phyloP scores from a whole-genome alignment of 148 eudicot genomes.

The Rhododendron henanense region DNA sequence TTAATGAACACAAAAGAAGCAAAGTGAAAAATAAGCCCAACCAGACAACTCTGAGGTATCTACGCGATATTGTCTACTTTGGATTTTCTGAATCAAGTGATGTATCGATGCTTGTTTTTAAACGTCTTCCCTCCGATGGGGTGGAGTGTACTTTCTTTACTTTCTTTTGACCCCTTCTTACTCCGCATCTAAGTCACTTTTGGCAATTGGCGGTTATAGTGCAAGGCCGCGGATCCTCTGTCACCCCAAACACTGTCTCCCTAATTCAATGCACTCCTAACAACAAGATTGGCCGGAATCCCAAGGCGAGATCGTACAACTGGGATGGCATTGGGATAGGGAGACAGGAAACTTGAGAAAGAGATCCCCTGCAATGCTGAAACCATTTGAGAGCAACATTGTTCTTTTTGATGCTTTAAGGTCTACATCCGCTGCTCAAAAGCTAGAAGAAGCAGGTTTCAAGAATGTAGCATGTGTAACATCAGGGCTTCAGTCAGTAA shows the following conservation, averaged over 20 bases:
- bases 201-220: background rate
- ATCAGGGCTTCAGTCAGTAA: slow-evolving; percentile 87
- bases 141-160: background rate
- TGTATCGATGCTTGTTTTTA: background rate
- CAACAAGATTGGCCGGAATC: background rate
- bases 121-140: background rate
- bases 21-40: background rate
- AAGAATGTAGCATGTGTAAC: slow-evolving; percentile 78
- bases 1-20: background rate
- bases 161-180: background rate
- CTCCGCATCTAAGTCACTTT: background rate
- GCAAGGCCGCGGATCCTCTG: background rate
- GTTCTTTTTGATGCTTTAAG: slow-evolving; percentile 33
- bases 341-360: background rate
- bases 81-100: background rate
- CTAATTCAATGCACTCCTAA: background rate
- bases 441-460: slow-evolving; percentile 77
- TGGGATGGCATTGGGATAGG: background rate
- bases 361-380: background rate
- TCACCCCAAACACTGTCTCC: background rate
- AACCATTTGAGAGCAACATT: background rate
- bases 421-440: slow-evolving; percentile 73
- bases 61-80: background rate
- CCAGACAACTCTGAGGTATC: background rate
- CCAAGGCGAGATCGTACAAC: background rate